Base-by-base conservation (phyloP, 1,139 yeast genomes). In the Candida buenavistaensis region DNA sequence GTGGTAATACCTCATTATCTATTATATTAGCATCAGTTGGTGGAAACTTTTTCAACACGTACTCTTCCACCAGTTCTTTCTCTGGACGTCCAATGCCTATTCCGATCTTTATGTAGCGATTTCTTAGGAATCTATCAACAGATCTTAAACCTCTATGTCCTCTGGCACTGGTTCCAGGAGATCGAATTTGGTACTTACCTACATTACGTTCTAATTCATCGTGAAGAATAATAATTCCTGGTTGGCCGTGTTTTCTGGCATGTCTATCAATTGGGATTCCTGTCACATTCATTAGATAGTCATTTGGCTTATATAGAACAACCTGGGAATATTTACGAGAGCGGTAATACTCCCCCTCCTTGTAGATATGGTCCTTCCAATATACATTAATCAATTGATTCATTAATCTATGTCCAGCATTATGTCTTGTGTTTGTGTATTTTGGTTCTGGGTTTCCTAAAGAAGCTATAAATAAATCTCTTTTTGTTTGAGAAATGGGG, bases 91-190 rank as follows among this genome's bases (percentile, higher is more conserved):
- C 95, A 14, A 88, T 82, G 0, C 96, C 96, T 7, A 88, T 63
- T 10, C 82, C 75, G n/a, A 33, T 11, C 40, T 82, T 72, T 9
- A 72, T 66, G 46, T 77, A 80, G 6, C 24, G 32, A 2, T 70
- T 68, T 38, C 59, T 61, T 11, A 74, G 47, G 15, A 43, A 37
- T 12, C 54, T 50, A 32, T 71, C 72, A 12, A 86, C 71, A 24
- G 82, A 75, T 44, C 73, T 68, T 28, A 88, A 63, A 0, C 96
- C 96, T 52, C 86, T 87, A 50, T 88, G 96, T 0, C 96, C 96
- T 38, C 88, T 60, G 8, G 79, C 70, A 39, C 86, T 75, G 6
- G 82, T 64, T 2, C 72, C 74, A 14, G 73, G 78, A 23, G 59
- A 65, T 35, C 86, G 64, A 7, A 82, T 54, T 47, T 82, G 83